These are phyloP conservation scores for Rhizopus delemar DNA, from an alignment of 371 early-diverging fungal genomes.

Conservation along the genomic window DNA sequence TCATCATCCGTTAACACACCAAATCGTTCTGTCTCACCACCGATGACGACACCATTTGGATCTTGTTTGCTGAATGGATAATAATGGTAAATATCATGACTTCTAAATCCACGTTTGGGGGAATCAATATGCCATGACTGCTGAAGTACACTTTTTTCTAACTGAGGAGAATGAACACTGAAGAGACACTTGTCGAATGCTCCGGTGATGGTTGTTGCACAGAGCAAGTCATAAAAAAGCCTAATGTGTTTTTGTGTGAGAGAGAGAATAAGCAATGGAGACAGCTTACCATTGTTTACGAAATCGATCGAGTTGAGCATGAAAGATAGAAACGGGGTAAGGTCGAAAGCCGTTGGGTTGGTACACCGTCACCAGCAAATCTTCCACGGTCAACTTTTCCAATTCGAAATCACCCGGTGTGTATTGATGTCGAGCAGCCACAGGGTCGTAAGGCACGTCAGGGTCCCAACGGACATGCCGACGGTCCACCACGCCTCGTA, in stretches of 20 bases:
- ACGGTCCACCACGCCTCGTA: slow-evolving; percentile 89
- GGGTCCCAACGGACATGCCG: slow-evolving; percentile 83
- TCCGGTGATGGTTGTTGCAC: slow-evolving; percentile 89
- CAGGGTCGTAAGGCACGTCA: slow-evolving; percentile 63
- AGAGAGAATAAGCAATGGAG: neutral
- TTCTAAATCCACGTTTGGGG: slow-evolving; percentile 31
- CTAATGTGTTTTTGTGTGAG: slow-evolving; percentile 11
- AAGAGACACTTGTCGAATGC: slow-evolving; percentile 94
- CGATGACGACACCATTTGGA: slow-evolving; percentile 50
- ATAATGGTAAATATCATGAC: slow-evolving; percentile 53
- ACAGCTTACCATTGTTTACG: slow-evolving; percentile 78
- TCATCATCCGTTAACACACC: slow-evolving; percentile 48
- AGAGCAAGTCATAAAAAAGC: slow-evolving; percentile 86
- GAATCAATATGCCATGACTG: slow-evolving; percentile 50
- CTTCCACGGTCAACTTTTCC: slow-evolving; percentile 64
- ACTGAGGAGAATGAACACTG: slow-evolving; percentile 84
- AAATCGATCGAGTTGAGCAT: slow-evolving; percentile 79
- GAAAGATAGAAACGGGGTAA: slow-evolving; percentile 83
- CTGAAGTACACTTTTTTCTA: slow-evolving; percentile 53
- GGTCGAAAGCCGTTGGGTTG: slow-evolving; percentile 84
- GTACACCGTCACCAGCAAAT: slow-evolving; percentile 33
- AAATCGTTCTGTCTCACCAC: slow-evolving; percentile 46
- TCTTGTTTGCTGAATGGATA: slow-evolving; percentile 46
- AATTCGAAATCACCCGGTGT: slow-evolving; percentile 87
- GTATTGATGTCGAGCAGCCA: slow-evolving; percentile 61